Evolutionary conservation across 2,329 filamentous ascomycete species (phyloP), one percentile per base, ranked within the genome.

Genomic region (Aspergillus unguis): DNA sequence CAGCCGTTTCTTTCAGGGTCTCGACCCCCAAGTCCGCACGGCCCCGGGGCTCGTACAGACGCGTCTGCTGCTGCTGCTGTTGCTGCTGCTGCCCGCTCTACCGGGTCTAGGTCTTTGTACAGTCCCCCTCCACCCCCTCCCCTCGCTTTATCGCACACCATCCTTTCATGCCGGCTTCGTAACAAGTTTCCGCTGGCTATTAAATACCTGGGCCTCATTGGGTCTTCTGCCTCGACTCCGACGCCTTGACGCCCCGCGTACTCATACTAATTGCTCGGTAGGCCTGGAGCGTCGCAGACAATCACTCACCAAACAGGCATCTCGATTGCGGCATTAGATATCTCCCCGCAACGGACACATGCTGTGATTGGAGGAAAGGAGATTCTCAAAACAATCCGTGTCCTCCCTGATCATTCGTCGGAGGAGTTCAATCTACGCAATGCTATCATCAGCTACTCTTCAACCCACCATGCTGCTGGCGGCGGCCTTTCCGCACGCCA

Each of bases 361-460:
- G 84, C 83, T 48, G 76, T 86, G 50, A 77, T 86, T 58, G 84
- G 82, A 38, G 84, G 84, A 48, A 82, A 82, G 58, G 82, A 86
- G 59, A 85, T 86, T 52, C 77, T 86, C 62, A 85, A 85, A 68
- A 86, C 83, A 2, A 78, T 86, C 56, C 78, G 77, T 47, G 78
- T 86, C 49, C 75, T 80, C 41, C 78, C 81, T 52, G 75, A 78
- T 55, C 75, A 74, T 54, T 83, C 81, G 40, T 77, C 77, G 50
- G 84, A 86, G 65, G 83, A 85, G 57, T 78, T 82, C 67, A 85
- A 86, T 64, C 76, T 86, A 57, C 80, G 83, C 54, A 77, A 81
- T 58, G 78, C 80, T 31, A 81, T 85, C 58, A 77, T 81, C 62
- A 80, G 79, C 59, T 81, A 80, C 64, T 77, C 81, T 33, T 75